A percentile compares a stretch with the other conserved stretches of the same genome.
Evolutionary conservation across 208 protist genomes (phyloP).

Genomic region (Trypanosomatidae sp.): DNA sequence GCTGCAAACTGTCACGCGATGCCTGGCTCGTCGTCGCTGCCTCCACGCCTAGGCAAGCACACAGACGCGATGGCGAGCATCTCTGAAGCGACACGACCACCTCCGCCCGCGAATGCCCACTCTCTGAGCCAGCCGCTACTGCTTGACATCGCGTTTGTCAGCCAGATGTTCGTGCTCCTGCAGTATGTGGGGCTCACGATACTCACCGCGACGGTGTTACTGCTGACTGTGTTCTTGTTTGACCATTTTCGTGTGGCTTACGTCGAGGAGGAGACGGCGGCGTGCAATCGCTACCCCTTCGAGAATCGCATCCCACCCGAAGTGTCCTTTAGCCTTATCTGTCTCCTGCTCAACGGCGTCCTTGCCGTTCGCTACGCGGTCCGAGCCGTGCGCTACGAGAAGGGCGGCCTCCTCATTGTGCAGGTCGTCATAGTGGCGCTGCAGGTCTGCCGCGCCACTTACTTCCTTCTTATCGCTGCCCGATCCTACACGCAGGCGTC

Average conservation of each 20-base stretch:
- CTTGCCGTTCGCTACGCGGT: constrained; percentile 42
- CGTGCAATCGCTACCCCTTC: constrained; percentile 38
- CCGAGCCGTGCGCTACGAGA: constrained; percentile 58
- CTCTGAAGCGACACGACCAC: background rate
- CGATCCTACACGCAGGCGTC: constrained; percentile 21
- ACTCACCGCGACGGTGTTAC: constrained; percentile 7
- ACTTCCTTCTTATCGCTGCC: constrained; percentile 38
- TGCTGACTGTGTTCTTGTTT: constrained; percentile 11
- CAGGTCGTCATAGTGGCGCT: constrained; percentile 44
- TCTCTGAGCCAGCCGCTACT: background rate
- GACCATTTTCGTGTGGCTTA: background rate
- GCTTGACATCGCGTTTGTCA: constrained; percentile 17
- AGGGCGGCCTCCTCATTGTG: constrained; percentile 45
- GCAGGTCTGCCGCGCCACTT: constrained; percentile 35
- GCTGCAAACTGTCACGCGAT: background rate
- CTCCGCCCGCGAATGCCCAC: background rate
- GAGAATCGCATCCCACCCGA: constrained; percentile 33
- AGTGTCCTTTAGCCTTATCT: constrained; percentile 44
- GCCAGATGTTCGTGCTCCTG: constrained; percentile 35
- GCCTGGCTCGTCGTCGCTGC: background rate
- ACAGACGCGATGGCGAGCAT: background rate
- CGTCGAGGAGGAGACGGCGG: constrained; percentile 39
- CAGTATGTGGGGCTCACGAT: constrained; percentile 33
- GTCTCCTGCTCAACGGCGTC: constrained; percentile 46
- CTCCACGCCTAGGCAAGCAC: background rate